A percentile compares a stretch with the other conserved stretches of the same genome.
Conservation (phyloP, 768 basidiomycete genomes). For the Neoboletus magnificus region DNA sequence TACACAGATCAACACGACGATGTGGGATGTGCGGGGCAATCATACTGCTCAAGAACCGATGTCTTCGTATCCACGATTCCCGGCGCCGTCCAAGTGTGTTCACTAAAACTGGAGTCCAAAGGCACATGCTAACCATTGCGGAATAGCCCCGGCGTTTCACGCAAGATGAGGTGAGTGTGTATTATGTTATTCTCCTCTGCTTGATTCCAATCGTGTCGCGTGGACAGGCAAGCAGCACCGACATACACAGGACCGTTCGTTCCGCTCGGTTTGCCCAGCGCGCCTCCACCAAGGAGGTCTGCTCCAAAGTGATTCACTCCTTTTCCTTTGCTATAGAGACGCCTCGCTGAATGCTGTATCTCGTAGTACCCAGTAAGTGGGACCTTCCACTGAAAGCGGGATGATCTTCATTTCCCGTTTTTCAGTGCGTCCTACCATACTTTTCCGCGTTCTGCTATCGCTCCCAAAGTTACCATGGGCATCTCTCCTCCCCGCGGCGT, state of each 20-base stretch:
- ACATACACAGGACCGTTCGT: slow-evolving; percentile 16
- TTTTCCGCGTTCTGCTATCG: slow-evolving; percentile 23
- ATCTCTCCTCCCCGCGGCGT: neutral
- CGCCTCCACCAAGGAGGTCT: slow-evolving; percentile 14
- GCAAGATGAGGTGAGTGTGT: slow-evolving; percentile 13
- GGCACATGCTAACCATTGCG: neutral
- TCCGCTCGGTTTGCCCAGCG: slow-evolving; percentile 18
- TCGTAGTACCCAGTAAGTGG: slow-evolving; percentile 27
- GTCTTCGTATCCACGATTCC: slow-evolving; percentile 15
- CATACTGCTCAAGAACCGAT: slow-evolving; percentile 8
- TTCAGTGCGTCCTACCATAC: slow-evolving; percentile 25
- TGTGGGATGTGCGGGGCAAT: slow-evolving; percentile 28
- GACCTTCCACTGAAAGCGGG: slow-evolving; percentile 4
- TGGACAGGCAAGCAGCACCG: slow-evolving; percentile 15
- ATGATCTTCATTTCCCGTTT: slow-evolving; percentile 10
- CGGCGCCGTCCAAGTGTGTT: slow-evolving; percentile 19
- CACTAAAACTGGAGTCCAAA: neutral
- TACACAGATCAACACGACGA: slow-evolving; percentile 29
- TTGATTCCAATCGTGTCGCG: neutral
- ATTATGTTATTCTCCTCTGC: neutral
- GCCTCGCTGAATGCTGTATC: slow-evolving; percentile 3
- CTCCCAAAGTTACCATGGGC: neutral
- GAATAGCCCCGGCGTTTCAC: slow-evolving; percentile 9
- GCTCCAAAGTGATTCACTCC: slow-evolving; percentile 20
- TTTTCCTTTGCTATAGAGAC: neutral